Conservation (phyloP, 1,284 basidiomycete genomes). For the Ceratobasidium sp. region DNA sequence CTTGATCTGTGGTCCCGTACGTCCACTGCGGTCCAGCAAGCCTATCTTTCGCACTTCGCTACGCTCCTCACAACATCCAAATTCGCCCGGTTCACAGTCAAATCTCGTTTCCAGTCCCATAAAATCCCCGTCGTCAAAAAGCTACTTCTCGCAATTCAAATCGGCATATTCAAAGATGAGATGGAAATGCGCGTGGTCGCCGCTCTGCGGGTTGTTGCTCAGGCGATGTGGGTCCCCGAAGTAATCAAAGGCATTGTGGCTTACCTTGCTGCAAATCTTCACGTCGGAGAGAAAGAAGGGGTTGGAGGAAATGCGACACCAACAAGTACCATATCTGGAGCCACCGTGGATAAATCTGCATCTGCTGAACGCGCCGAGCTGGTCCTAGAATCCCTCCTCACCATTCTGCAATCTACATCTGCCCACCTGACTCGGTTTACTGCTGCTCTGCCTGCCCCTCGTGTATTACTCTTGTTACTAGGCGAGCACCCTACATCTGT, state of each 20-base stretch:
- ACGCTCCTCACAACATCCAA: slow-evolving; percentile 80
- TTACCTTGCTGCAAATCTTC: slow-evolving; percentile 87
- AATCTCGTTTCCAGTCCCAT: slow-evolving; percentile 68
- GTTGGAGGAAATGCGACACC: neutral
- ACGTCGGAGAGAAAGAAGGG: slow-evolving; percentile 67
- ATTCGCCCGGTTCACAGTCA: slow-evolving; percentile 80
- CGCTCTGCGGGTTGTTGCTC: slow-evolving; percentile 70
- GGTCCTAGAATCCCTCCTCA: slow-evolving; percentile 72
- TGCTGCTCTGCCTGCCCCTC: slow-evolving; percentile 76
- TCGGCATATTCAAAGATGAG: slow-evolving; percentile 76
- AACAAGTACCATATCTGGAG: slow-evolving; percentile 34
- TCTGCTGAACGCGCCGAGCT: slow-evolving; percentile 71
- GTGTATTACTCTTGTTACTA: slow-evolving; percentile 80
- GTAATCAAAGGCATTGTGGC: slow-evolving; percentile 89
- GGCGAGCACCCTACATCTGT: slow-evolving; percentile 74
- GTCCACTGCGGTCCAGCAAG: slow-evolving; percentile 75
- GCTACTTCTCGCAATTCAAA: slow-evolving; percentile 85
- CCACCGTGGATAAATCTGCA: slow-evolving; percentile 50
- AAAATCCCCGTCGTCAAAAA: slow-evolving; percentile 82
- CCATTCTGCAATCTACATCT: slow-evolving; percentile 67
- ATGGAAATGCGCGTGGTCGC: slow-evolving; percentile 70
- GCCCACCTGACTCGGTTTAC: slow-evolving; percentile 73
- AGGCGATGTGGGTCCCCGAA: slow-evolving; percentile 76
- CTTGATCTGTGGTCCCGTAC: slow-evolving; percentile 91
- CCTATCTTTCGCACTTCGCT: slow-evolving; percentile 85